Evolutionary conservation across 495 filamentous ascomycete genomes (phyloP).

Genomic region (Talaromyces stipitatus): DNA sequence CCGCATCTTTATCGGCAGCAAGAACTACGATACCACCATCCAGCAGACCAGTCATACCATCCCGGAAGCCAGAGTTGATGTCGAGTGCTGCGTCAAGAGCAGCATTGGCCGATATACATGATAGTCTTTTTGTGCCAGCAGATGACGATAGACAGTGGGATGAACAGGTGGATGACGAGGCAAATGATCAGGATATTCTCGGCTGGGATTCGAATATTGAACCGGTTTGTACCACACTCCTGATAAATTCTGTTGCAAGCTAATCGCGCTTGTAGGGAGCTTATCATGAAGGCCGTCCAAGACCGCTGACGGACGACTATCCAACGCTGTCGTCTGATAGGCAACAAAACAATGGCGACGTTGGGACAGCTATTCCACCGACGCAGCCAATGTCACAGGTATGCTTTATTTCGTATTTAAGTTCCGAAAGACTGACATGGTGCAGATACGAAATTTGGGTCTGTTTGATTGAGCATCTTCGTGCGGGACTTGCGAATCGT

Average conservation of each 20-base stretch:
- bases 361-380: constrained; percentile 39
- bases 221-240: constrained; percentile 18
- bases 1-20: constrained; percentile 1
- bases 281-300: constrained; percentile 5
- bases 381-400: constrained; percentile 47
- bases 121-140: constrained; percentile 70
- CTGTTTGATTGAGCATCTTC: constrained; percentile 32
- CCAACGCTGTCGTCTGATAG: background rate
- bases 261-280: constrained; percentile 9
- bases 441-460: constrained; percentile 34
- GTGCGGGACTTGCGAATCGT: background rate
- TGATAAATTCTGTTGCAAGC: constrained; percentile 31
- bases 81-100: constrained; percentile 2
- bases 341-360: constrained; percentile 14
- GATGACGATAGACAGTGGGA: constrained; percentile 78
- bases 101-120: constrained; percentile 47
- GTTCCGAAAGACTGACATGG: constrained; percentile 10
- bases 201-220: constrained; percentile 73
- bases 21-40: constrained; percentile 22
- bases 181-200: constrained; percentile 63
- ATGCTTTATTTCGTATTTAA: constrained; percentile 5
- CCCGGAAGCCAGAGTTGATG: constrained; percentile 6
- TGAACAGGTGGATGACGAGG: constrained; percentile 63
- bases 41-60: constrained; percentile 9
- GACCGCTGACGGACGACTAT: constrained; percentile 1